Evolutionary conservation across 2,329 filamentous ascomycete genomes (phyloP).

Genomic region (Cadophora malorum): DNA sequence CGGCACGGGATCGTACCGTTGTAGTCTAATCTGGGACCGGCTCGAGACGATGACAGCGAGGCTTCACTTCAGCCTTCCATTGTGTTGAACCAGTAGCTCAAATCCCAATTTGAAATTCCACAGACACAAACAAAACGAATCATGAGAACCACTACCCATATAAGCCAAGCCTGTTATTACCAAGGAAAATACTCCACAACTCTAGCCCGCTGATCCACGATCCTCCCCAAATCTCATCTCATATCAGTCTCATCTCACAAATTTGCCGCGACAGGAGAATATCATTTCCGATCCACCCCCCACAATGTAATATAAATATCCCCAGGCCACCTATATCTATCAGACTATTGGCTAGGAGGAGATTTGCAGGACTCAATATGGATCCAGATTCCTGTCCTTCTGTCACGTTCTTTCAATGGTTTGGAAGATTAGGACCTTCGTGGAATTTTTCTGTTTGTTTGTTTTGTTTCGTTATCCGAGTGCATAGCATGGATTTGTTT

Average conservation of each 20-base stretch:
- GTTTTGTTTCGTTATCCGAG: neutral
- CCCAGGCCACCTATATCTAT: neutral
- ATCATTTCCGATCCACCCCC: constrained; percentile 1
- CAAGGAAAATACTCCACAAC: constrained; percentile 1
- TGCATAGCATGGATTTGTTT: neutral
- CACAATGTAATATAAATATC: neutral
- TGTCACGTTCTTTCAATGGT: neutral
- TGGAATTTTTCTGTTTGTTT: neutral
- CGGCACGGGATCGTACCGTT: neutral
- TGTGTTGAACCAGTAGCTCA: neutral
- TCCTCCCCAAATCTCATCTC: neutral
- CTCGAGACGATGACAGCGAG: neutral
- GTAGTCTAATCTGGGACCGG: neutral
- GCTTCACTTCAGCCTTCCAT: neutral
- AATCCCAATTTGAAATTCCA: neutral
- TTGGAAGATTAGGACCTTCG: neutral
- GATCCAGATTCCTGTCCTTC: neutral
- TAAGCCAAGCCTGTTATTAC: neutral
- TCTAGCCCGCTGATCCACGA: neutral
- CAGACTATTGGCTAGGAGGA: neutral
- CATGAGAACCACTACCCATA: neutral
- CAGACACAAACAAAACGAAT: neutral
- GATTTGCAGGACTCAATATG: neutral
- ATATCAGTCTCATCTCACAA: neutral
- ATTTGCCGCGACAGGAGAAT: neutral